Evolutionary conservation across 805 yeast genomes (phyloP).

Genomic region (Nakazawaea holstii): DNA sequence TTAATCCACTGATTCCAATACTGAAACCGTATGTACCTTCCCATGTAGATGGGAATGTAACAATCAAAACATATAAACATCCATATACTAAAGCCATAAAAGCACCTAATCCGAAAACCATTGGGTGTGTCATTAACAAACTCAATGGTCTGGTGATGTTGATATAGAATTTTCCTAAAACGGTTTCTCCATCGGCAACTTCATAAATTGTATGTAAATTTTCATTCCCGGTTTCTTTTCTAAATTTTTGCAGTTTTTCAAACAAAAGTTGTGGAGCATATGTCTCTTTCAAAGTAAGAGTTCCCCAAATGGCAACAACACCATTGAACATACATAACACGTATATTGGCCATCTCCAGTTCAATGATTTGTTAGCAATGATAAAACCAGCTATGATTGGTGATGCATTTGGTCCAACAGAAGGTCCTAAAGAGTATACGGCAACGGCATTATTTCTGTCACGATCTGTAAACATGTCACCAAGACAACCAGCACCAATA

Average conservation of each 20-base stretch:
- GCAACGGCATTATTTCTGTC: conserved; percentile 54
- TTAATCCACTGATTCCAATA: conserved; percentile 47
- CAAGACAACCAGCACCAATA: conserved; percentile 64
- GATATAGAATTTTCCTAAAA: conserved; percentile 29
- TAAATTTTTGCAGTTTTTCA: conserved; percentile 38
- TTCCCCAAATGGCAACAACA: conserved; percentile 37
- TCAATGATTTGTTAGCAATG: conserved; percentile 40
- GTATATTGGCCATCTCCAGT: conserved; percentile 66
- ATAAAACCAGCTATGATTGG: conserved; percentile 53
- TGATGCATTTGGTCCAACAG: conserved; percentile 57
- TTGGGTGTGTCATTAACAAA: conserved; percentile 51
- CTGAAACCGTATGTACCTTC: conserved; percentile 38
- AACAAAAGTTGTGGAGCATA: conserved; percentile 50
- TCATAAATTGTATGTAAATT: conserved; percentile 58
- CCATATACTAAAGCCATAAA: conserved; percentile 64
- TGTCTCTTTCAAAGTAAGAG: conserved; percentile 47
- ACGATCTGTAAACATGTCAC: conserved; percentile 50
- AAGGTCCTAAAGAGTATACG: conserved; percentile 42
- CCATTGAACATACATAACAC: conserved; percentile 50
- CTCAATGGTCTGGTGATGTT: conserved; percentile 50
- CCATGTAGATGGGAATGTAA: conserved; percentile 54
- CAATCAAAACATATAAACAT: conserved; percentile 57
- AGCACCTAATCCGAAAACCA: conserved; percentile 57
- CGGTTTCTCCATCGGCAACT: conserved; percentile 43
- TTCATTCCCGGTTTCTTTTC: conserved; percentile 49